Percentiles rank a stretch among this genome's conserved stretches.
Conservation (phyloP, 331 rosid genomes). For the Pyracantha coccinea region DNA sequence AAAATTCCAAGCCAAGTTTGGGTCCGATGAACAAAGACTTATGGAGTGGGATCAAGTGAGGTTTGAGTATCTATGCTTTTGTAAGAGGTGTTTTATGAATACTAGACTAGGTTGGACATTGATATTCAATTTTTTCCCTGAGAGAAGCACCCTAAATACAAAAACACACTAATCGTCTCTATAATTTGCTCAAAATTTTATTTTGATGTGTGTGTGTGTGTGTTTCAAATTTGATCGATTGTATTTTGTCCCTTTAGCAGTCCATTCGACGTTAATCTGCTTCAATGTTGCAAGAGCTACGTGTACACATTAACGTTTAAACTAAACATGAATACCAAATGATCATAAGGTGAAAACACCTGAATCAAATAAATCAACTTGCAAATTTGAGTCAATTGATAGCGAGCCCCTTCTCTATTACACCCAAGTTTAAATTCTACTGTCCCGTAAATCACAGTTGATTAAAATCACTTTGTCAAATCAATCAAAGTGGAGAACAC, state of each 20-base stretch:
- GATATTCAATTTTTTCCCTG: too few relatives aligned
- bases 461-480: too few relatives aligned
- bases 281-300: neutral
- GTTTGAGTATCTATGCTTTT: too few relatives aligned
- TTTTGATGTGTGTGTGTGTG: neutral
- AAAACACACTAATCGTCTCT: neutral
- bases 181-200: neutral
- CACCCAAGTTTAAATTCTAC: neutral
- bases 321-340: neutral
- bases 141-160: neutral
- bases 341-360: neutral
- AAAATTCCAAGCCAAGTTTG: neutral
- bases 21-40: neutral
- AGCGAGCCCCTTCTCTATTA: neutral
- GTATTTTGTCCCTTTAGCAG: too few relatives aligned
- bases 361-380: neutral
- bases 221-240: neutral
- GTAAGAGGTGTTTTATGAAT: neutral
- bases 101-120: accelerated
- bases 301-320: neutral
- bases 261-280: neutral
- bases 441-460: too few relatives aligned
- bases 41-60: neutral
- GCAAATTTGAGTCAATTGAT: neutral
- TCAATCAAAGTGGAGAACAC: too few relatives aligned